Evolutionary conservation across 179 eudicot species (phyloP).

Genomic region (Beta corolliflora): DNA sequence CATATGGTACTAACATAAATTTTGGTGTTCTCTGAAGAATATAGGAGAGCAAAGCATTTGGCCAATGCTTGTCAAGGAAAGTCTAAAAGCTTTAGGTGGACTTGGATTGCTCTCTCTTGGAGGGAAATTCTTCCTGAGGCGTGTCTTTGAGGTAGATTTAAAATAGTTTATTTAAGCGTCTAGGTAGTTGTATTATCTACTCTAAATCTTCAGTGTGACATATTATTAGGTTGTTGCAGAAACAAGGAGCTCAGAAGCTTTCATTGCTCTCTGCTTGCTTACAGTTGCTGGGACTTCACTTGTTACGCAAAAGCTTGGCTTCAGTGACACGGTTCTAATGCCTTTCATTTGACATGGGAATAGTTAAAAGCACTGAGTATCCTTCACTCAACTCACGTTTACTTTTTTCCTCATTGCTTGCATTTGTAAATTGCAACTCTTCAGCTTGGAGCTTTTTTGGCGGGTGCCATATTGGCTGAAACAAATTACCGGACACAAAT

Average conservation of each 20-base stretch:
- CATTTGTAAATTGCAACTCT: conserved; percentile 6
- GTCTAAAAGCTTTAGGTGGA: conserved; percentile 84
- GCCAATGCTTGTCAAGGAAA: conserved; percentile 86
- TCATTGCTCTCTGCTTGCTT: conserved; percentile 93
- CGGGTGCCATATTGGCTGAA: conserved; percentile 96
- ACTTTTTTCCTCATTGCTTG: conserved; percentile 14
- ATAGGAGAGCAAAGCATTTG: conserved; percentile 76
- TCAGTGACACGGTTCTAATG: conserved; percentile 89
- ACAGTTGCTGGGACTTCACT: conserved; percentile 99
- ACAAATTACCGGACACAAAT: conserved; percentile 97
- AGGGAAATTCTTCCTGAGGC: conserved; percentile 74
- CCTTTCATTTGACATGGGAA: conserved; percentile 3
- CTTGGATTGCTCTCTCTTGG: conserved; percentile 93
- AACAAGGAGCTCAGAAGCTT: conserved; percentile 98
- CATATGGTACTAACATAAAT: neutral
- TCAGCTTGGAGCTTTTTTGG: conserved; percentile 99
- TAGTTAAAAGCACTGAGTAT: neutral
- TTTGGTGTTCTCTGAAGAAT: conserved; percentile 54
- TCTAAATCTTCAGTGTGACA: conserved; percentile 31
- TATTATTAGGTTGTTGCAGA: conserved; percentile 88
- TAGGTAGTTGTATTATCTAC: conserved; percentile 8
- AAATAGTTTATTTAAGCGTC: conserved; percentile 10
- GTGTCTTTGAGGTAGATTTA: conserved; percentile 81
- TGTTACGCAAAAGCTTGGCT: conserved; percentile 93
- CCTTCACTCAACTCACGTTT: conserved; percentile 4